Conservation (phyloP, 768 basidiomycete genomes). For the Asterophora parasitica region DNA sequence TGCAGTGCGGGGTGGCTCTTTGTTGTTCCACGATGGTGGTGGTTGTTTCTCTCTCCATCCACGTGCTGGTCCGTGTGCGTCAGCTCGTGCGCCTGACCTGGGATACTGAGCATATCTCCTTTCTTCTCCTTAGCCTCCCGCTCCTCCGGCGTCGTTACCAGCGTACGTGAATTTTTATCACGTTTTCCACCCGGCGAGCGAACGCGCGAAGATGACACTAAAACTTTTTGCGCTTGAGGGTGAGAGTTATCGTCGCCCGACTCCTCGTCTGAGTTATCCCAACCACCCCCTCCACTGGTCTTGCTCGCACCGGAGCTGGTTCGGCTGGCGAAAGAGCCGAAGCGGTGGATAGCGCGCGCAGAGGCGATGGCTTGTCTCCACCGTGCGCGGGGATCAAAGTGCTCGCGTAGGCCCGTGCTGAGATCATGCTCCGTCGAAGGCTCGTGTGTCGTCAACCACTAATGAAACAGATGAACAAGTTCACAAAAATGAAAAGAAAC, state of each 20-base stretch:
- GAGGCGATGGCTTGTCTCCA: constrained; percentile 70
- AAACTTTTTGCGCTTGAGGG: too few relatives aligned
- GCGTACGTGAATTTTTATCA: constrained; percentile 38
- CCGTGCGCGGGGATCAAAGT: constrained; percentile 71
- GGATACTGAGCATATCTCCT: constrained; percentile 5
- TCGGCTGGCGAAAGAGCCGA: constrained; percentile 26
- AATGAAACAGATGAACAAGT: neutral
- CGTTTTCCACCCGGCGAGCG: constrained; percentile 16
- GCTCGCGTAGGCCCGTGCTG: constrained; percentile 63
- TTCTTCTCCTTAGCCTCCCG: constrained; percentile 19
- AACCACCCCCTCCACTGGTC: constrained; percentile 28
- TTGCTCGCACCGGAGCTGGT: constrained; percentile 22
- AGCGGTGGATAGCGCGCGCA: constrained; percentile 37
- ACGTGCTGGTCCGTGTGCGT: too few relatives aligned
- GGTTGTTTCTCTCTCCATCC: too few relatives aligned
- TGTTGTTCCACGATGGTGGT: too few relatives aligned
- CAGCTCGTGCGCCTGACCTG: neutral
- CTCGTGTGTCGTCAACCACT: constrained; percentile 73
- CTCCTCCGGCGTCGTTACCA: constrained; percentile 28
- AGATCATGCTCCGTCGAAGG: constrained; percentile 75
- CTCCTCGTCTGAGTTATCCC: constrained; percentile 26
- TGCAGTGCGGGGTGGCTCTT: neutral
- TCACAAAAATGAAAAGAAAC: neutral
- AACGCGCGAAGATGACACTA: too few relatives aligned
- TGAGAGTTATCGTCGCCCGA: neutral